Evolutionary conservation across 768 basidiomycete genomes (phyloP).

Genomic region (Russula griseocarnosa): DNA sequence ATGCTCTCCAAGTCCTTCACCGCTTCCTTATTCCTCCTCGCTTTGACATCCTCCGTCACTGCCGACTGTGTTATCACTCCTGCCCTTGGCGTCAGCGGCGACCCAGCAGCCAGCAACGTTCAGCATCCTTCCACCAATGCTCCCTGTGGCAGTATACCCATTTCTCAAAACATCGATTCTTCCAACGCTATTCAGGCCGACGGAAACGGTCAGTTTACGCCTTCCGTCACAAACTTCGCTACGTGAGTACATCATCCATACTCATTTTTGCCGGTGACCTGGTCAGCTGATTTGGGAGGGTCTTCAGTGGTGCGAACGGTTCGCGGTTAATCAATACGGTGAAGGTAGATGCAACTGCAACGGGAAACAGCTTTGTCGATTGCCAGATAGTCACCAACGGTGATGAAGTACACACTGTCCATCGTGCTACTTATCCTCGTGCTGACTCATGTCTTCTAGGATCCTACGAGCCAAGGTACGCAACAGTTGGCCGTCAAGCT

Average conservation of each 20-base stretch:
- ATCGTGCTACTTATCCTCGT: slow-evolving; percentile 26
- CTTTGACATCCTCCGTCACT: slow-evolving; percentile 38
- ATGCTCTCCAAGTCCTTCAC: slow-evolving; percentile 35
- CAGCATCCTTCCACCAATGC: slow-evolving; percentile 33
- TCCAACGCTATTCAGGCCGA: slow-evolving; percentile 32
- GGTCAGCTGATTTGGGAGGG: slow-evolving; percentile 30
- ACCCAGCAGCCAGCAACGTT: slow-evolving; percentile 30
- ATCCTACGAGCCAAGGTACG: slow-evolving; percentile 34
- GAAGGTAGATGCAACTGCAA: slow-evolving; percentile 42
- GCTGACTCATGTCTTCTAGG: no score
- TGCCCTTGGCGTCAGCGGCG: slow-evolving; percentile 38
- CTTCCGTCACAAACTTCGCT: slow-evolving; percentile 46
- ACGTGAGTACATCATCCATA: slow-evolving; percentile 37
- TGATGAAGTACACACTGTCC: no score
- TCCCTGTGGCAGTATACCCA: slow-evolving; percentile 45
- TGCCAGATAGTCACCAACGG: no score
- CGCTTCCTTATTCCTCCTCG: slow-evolving; percentile 35
- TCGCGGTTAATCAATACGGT: slow-evolving; percentile 43
- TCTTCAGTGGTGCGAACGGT: slow-evolving; percentile 28
- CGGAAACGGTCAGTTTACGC: slow-evolving; percentile 42
- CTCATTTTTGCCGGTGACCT: slow-evolving; percentile 42
- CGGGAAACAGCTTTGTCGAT: slow-evolving; percentile 16
- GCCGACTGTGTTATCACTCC: slow-evolving; percentile 45
- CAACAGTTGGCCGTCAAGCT: slow-evolving; percentile 37
- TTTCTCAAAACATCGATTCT: slow-evolving; percentile 40